These are phyloP conservation scores for Medicago truncatula DNA, from an alignment of 306 rosid genomes.

Conservation along the genomic window DNA sequence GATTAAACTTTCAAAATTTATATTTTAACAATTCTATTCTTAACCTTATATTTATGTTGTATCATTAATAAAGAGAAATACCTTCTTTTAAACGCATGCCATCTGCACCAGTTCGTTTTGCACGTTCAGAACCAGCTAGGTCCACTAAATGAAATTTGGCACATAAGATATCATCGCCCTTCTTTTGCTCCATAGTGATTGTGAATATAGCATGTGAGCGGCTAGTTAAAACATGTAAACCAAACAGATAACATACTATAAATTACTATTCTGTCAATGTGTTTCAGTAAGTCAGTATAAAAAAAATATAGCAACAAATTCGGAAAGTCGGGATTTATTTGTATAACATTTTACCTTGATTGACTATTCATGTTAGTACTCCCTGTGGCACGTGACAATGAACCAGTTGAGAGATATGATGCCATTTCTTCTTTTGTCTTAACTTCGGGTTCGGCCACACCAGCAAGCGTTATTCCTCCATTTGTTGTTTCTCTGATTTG, in stretches of 20 bases:
- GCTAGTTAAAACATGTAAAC: conserved; percentile 48
- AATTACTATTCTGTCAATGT: conserved; percentile 39
- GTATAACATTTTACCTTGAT: conserved; percentile 66
- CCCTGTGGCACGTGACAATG: conserved; percentile 84
- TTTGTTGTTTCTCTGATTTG: conserved; percentile 83
- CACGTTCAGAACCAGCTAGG: conserved; percentile 97
- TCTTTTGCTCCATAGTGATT: conserved; percentile 92
- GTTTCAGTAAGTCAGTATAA: conserved; percentile 1
- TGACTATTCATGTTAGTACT: conserved; percentile 95
- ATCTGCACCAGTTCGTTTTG: conserved; percentile 93
- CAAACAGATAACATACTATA: conserved; percentile 13
- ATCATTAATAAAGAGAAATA: conserved; percentile 43
- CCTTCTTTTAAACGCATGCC: conserved; percentile 98
- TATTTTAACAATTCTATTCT: neutral
- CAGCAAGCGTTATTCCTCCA: conserved; percentile 94
- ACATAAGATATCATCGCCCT: conserved; percentile 81
- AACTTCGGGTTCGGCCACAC: conserved; percentile 84
- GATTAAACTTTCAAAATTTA: neutral
- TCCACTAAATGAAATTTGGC: conserved; percentile 95
- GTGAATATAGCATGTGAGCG: conserved; percentile 99
- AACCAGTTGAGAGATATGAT: conserved; percentile 72
- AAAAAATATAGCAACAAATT: conserved; percentile 20
- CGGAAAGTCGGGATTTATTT: conserved; percentile 3
- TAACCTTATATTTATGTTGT: neutral
- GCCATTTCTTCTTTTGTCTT: conserved; percentile 87